phyloP scores from a whole-genome alignment of 345 rosid genomes.

The Camelina neglecta region DNA sequence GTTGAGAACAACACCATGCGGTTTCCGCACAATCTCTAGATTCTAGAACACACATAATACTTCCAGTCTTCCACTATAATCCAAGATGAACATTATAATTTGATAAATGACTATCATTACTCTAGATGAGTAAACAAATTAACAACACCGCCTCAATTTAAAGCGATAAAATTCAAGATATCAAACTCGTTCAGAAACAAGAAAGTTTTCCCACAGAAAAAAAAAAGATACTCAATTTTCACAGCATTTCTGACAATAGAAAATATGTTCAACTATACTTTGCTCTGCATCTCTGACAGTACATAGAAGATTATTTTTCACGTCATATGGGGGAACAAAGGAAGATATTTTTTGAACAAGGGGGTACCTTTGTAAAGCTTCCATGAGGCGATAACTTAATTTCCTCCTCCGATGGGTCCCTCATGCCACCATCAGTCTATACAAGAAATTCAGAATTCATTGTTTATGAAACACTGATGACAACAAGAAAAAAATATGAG shows the following conservation, averaged over 20 bases:
- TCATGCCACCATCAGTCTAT: constrained; percentile 65
- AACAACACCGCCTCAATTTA: not conserved
- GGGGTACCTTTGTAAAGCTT: constrained; percentile 59
- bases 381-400: constrained; percentile 53
- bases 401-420: constrained; percentile 65
- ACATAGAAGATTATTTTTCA: not conserved
- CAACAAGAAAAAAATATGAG: not conserved
- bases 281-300: constrained; percentile 3
- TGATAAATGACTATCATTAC: not conserved
- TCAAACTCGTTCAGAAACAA: constrained; percentile 3
- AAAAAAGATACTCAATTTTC: not conserved
- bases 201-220: not conserved
- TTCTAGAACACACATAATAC: constrained; percentile 2
- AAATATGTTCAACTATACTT: not conserved
- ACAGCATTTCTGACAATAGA: too few relatives aligned
- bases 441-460: constrained; percentile 13
- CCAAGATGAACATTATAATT: not conserved
- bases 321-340: constrained; percentile 10
- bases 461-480: constrained; percentile 8
- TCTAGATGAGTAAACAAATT: not conserved
- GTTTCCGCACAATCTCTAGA: not conserved
- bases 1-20: constrained; percentile 9
- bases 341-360: not conserved
- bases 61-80: not conserved
- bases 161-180: not conserved